Evolutionary conservation across 345 rosid genomes (phyloP).

Genomic region (Pelargonium nanum): DNA sequence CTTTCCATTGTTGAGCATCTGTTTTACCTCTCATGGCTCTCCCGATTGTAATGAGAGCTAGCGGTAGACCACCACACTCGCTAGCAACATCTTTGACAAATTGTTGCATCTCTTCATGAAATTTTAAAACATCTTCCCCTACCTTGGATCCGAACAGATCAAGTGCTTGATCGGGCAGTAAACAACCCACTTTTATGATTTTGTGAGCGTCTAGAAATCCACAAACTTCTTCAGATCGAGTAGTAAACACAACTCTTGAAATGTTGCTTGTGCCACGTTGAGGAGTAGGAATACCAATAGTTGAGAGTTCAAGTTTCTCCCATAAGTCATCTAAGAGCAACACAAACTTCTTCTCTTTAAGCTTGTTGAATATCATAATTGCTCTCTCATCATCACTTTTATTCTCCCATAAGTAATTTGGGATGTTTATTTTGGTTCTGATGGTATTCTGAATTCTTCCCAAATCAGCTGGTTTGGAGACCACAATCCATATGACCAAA

Average conservation of each 20-base stretch:
- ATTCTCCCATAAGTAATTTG: not conserved
- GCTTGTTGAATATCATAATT: not conserved
- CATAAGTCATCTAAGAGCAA: slow-evolving; percentile 19
- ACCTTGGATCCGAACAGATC: slow-evolving; percentile 9
- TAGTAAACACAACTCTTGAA: slow-evolving; percentile 16
- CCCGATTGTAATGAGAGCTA: slow-evolving; percentile 10
- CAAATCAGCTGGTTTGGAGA: not conserved
- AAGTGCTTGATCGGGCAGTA: slow-evolving; percentile 1
- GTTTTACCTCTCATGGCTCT: slow-evolving; percentile 10
- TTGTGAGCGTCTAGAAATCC: slow-evolving; percentile 8
- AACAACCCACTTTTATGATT: slow-evolving; percentile 5
- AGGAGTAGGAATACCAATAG: slow-evolving; percentile 10
- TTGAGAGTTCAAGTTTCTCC: slow-evolving; percentile 6
- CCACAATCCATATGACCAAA: slow-evolving; percentile 3
- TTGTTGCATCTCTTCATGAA: not conserved
- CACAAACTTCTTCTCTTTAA: slow-evolving; percentile 6
- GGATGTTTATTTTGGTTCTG: not conserved
- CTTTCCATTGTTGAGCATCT: slow-evolving; percentile 3
- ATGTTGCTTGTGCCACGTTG: slow-evolving; percentile 1
- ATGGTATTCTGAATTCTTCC: slow-evolving; percentile 2
- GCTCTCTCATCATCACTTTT: slow-evolving; percentile 5
- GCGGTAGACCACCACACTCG: slow-evolving; percentile 29
- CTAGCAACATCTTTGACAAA: slow-evolving; percentile 7
- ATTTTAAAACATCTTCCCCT: not conserved
- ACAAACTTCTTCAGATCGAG: slow-evolving; percentile 10